Evolutionary conservation across 768 basidiomycete species (phyloP).

Genomic region (Candolleomyces aberdarensis): DNA sequence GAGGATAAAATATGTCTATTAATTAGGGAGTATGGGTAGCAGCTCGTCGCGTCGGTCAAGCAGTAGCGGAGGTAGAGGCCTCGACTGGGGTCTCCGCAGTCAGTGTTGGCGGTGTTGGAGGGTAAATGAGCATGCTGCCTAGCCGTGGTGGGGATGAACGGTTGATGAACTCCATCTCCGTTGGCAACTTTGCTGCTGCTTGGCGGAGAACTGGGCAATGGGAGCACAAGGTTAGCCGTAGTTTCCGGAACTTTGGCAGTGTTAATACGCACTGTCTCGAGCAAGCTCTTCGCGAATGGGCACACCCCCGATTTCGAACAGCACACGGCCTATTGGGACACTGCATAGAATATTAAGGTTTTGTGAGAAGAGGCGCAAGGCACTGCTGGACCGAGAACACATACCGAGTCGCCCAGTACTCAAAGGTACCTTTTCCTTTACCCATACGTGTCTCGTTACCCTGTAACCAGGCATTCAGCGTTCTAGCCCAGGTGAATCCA

Average conservation of each 20-base stretch:
- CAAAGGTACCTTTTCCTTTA: conserved; percentile 97
- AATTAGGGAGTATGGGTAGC: conserved; percentile 1
- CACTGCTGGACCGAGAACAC: conserved; percentile 17
- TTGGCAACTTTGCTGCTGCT: conserved; percentile 85
- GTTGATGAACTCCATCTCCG: conserved; percentile 83
- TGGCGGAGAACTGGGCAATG: conserved; percentile 68
- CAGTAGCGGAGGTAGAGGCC: conserved; percentile 3
- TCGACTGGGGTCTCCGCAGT: conserved; percentile 10
- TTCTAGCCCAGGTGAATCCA: not conserved
- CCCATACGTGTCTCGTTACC: conserved; percentile 99
- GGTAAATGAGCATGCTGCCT: conserved; percentile 60
- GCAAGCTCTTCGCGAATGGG: conserved; percentile 92
- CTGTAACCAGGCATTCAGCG: conserved; percentile 30
- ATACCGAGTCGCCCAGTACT: conserved; percentile 94
- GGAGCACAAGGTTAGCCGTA: not conserved
- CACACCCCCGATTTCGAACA: conserved; percentile 90
- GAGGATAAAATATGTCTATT: not conserved
- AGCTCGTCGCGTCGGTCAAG: not conserved
- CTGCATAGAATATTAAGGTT: conserved; percentile 34
- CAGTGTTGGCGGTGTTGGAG: conserved; percentile 29
- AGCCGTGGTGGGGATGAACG: conserved; percentile 66
- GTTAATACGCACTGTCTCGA: conserved; percentile 65
- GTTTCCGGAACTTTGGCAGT: not conserved
- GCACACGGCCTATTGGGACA: conserved; percentile 82
- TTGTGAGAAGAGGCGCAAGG: not conserved